Conservation (phyloP, 805 yeast species). For the Huiozyma naganishii region DNA sequence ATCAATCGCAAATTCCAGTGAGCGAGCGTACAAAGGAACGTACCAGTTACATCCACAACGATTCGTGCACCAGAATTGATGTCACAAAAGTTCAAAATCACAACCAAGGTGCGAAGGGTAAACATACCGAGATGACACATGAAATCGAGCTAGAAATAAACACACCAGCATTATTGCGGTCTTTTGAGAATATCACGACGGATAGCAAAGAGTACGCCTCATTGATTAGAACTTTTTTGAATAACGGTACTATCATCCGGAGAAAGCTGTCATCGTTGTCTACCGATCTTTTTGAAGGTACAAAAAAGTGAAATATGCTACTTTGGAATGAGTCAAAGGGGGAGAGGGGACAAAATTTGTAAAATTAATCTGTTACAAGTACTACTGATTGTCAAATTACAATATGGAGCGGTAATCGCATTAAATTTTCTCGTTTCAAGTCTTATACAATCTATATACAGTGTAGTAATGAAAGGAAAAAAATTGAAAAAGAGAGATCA, state of each 20-base stretch:
- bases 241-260: conserved; percentile 43
- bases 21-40: conserved; percentile 63
- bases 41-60: conserved; percentile 58
- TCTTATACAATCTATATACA: too few relatives aligned
- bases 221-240: conserved; percentile 44
- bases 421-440: too few relatives aligned
- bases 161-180: conserved; percentile 31
- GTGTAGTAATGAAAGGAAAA: too few relatives aligned
- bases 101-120: conserved; percentile 16
- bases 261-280: conserved; percentile 27
- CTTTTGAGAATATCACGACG: conserved; percentile 30
- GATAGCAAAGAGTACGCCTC: conserved; percentile 51
- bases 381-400: too few relatives aligned
- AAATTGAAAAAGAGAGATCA: too few relatives aligned
- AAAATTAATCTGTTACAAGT: not conserved
- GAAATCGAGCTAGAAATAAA: conserved; percentile 48
- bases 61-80: conserved; percentile 64
- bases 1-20: conserved; percentile 42
- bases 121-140: conserved; percentile 20
- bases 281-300: conserved; percentile 28
- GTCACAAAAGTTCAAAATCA: conserved; percentile 45
- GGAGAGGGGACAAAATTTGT: not conserved
- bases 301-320: conserved; percentile 14
- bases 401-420: too few relatives aligned
- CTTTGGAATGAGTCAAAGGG: too few relatives aligned